phyloP scores from a whole-genome alignment of 116 monocot species.

The Papilionanthe hybrid region DNA sequence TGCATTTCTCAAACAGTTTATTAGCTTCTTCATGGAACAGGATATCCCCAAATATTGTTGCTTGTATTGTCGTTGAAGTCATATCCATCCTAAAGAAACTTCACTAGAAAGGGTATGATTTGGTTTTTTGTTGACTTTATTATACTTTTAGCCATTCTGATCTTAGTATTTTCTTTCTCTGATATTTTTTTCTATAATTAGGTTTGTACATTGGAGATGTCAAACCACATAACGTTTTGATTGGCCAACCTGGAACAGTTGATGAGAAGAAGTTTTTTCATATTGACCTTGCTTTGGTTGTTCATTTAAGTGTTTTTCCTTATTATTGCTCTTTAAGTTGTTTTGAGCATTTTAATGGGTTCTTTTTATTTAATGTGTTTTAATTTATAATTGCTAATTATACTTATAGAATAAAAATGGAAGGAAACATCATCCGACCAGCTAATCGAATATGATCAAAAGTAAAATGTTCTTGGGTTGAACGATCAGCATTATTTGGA shows the following conservation, averaged over 20 bases:
- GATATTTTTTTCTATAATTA: slow-evolving; percentile 13
- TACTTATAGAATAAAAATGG: slow-evolving; percentile 71
- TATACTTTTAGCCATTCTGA: not conserved
- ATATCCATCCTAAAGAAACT: slow-evolving; percentile 86
- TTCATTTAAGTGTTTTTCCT: not conserved
- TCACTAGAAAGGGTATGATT: slow-evolving; percentile 73
- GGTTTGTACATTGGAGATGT: slow-evolving; percentile 93
- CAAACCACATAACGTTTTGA: slow-evolving; percentile 84
- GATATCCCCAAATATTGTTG: slow-evolving; percentile 87
- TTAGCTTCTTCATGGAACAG: slow-evolving; percentile 38
- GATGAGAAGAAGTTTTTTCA: slow-evolving; percentile 94
- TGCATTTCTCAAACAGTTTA: not conserved
- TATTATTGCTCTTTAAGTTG: not conserved
- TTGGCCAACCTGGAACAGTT: slow-evolving; percentile 77
- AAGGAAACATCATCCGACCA: slow-evolving; percentile 72
- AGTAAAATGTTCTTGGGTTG: slow-evolving; percentile 73
- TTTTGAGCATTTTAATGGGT: slow-evolving; percentile 6
- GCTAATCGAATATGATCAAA: slow-evolving; percentile 76
- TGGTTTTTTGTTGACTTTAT: not conserved
- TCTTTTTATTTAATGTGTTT: not conserved
- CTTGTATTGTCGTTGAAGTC: slow-evolving; percentile 95
- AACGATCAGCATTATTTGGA: not conserved
- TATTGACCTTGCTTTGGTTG: slow-evolving; percentile 84
- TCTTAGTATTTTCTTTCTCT: not conserved
- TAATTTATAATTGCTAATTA: not conserved